A percentile compares a stretch with the other conserved stretches of the same genome.
These are phyloP conservation scores for Fusarium avenaceum DNA, from an alignment of 2,329 filamentous ascomycete genomes.

Conservation along the genomic window DNA sequence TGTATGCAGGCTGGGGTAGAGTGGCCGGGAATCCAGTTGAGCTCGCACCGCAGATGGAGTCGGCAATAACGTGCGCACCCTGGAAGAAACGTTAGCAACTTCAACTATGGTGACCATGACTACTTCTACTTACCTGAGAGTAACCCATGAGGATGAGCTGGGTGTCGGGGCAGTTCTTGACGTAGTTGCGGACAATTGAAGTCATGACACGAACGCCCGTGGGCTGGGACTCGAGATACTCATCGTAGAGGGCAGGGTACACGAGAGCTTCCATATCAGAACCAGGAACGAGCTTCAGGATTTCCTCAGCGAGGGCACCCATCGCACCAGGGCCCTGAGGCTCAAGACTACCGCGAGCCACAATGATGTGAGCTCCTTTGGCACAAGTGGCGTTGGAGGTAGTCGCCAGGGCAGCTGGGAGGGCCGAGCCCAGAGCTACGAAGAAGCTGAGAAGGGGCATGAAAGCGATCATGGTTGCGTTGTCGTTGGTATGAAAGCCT, in stretches of 20 bases:
- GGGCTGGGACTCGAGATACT: conserved; percentile 41
- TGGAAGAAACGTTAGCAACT: background rate
- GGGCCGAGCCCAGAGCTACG: conserved; percentile 8
- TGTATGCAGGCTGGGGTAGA: background rate
- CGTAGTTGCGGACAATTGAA: conserved; percentile 22
- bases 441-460: conserved; percentile 14
- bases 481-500: background rate
- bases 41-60: conserved; percentile 34
- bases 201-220: conserved; percentile 30
- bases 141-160: conserved; percentile 42
- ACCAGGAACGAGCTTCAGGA: conserved; percentile 18
- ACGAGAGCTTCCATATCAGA: conserved; percentile 41
- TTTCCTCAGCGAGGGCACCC: conserved; percentile 19
- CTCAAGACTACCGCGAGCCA: conserved; percentile 40
- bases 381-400: conserved; percentile 11
- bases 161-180: conserved; percentile 30
- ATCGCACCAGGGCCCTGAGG: conserved; percentile 39
- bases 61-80: conserved; percentile 33
- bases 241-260: conserved; percentile 39
- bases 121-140: conserved; percentile 24
- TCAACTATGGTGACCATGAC: accelerated
- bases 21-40: conserved; percentile 17
- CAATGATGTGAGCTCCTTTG: conserved; percentile 40
- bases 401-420: background rate
- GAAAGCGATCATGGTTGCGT: conserved; percentile 21